Base-by-base conservation (phyloP, 306 rosid species). In the Ochetophila trinervis region DNA sequence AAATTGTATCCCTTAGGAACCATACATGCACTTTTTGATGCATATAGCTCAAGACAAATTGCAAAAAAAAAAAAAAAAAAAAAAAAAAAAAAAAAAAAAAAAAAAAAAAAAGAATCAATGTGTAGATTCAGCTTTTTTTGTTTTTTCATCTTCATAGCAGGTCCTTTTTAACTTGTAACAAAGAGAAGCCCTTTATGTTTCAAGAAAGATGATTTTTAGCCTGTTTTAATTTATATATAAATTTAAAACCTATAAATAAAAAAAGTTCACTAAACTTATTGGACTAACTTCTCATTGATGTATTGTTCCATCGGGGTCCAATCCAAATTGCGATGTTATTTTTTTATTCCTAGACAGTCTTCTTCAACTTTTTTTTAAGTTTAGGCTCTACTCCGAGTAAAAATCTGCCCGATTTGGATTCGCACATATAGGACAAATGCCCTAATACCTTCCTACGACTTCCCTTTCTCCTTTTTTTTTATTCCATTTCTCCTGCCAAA, bases 341-440 rank as follows among this genome's bases (percentile, higher is more conserved):
- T 60, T 60, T 23, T 35, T 32, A 35, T 34, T 60, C 30, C 24
- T 32, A 0, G 34, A 36, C 8, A 19, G 22, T 3, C 23, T 60
- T 60, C 22, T 27, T 60, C 30, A 27, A 27, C 32, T 27, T 6
- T 18, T 53, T 53, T 53, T 53, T 53, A 53, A 34, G 52, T 21
- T 61, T 61, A 34, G 37, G 52, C 47, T 61, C 30, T 36, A 61
- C 34, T 61, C 6, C 0, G 58, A 22, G 66, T 61, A 36, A 61
- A 19, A 52, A 40, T 61, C 27, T 37, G 7, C 27, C 66, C 32
- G 14, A 61, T 61, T 61, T 37, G 53, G 32, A 61, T 42, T 21
- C 37, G 51, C 17, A 60, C 50, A 45, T 45, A 45, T 45, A 45
- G 16, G 50, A 45, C 16, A 45, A 45, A 45, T 4, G 50, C 50